These are phyloP conservation scores for Anisodus acutangulus DNA, from an alignment of 257 asterid genomes.

Conservation along the genomic window DNA sequence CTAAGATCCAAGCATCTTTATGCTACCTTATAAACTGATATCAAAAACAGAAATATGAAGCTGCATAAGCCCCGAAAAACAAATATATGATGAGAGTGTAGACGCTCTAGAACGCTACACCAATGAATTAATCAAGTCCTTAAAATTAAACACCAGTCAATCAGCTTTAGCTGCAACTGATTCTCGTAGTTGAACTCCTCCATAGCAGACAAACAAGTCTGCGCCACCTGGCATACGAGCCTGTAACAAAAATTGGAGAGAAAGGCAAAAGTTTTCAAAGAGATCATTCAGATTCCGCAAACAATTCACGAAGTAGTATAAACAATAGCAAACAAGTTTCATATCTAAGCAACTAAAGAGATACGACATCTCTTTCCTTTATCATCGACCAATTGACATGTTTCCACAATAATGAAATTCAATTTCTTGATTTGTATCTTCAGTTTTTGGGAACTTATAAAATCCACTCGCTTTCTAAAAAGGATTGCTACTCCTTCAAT, in stretches of 20 bases:
- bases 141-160: constrained; percentile 84
- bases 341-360: neutral
- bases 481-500: too few species aligned
- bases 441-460: too few species aligned
- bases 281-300: neutral
- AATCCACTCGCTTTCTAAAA: too few species aligned
- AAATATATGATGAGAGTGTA: neutral
- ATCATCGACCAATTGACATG: too few species aligned
- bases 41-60: neutral
- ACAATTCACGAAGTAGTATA: neutral
- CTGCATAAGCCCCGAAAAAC: neutral
- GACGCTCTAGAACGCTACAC: constrained; percentile 35
- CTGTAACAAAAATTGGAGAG: constrained; percentile 39
- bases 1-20: too few species aligned
- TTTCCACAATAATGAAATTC: too few species aligned
- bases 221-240: constrained; percentile 95
- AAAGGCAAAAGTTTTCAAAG: neutral
- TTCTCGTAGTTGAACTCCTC: constrained; percentile 81
- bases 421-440: too few species aligned
- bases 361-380: too few species aligned
- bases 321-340: neutral
- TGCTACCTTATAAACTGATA: too few species aligned
- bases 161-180: constrained; percentile 85
- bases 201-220: constrained; percentile 83
- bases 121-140: constrained; percentile 70